Base-by-base conservation (phyloP, 768 basidiomycete genomes). In the Boletellus emodensis region DNA sequence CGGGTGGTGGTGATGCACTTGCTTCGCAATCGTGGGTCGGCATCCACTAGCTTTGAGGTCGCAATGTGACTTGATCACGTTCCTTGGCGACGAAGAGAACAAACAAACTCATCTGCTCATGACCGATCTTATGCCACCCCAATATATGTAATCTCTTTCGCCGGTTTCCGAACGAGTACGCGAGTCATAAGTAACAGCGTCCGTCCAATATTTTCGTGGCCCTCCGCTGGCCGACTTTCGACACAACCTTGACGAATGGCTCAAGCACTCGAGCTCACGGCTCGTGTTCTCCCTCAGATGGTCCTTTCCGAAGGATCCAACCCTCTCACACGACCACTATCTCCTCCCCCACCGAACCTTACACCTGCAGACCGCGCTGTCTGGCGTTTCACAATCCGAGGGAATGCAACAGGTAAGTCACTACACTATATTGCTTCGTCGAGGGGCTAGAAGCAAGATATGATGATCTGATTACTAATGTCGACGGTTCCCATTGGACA, bases 391-490 rank as follows among this genome's bases (percentile, higher is more conserved):
- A 46, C 66, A 7, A 53, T 76, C 24, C 53, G 45, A 47, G 75
- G 75, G 3, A 76, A 74, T 39, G 73, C 71, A 2, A 71, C 76
- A 33, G 67, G 74, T 74, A 50, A 40, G 69, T 48, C 34, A 35
- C 36, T 22, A 28, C 20, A 24, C 22, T 17, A 9, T n/a, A n/a
- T 5, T 10, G 30, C 20, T 26, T 43, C 13, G 9, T 17, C 32
- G 3, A 33, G 17, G 24, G 35, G 22, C 18, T 6, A 44, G n/a
- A 20, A 42, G 18, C 9, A 24, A 24, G 10, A 9, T 20, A 28
- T n/a, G 17, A 52, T 26, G 34, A 7, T 13, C 32, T 39, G 44
- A 49, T 53, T 34, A 11, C 17, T 43, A 26, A 1, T 26, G 53
- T 39, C 15, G 35, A 37, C 5, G 39, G 17, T 17, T n/a, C 13